Evolutionary conservation across 306 rosid genomes (phyloP), one percentile per base, ranked within the genome.

Genomic region (Cucurbita ficifolia): DNA sequence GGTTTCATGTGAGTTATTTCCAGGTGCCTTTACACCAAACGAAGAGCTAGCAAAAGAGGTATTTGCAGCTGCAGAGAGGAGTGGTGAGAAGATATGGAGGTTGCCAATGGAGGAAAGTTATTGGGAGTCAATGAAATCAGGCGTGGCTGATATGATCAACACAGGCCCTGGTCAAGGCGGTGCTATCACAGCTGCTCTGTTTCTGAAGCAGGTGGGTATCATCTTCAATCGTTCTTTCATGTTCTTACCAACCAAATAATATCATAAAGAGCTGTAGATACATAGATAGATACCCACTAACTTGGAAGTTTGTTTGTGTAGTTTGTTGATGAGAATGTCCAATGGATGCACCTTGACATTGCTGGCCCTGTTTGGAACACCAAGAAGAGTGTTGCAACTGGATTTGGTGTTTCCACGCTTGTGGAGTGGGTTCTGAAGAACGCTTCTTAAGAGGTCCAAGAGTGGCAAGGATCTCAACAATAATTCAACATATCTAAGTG

Each of bases 21-120:
- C 67, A 94, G 99, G 97, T 83, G 85, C 89, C 64, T 89, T 94
- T 76, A 87, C 99, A n/a, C 99, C 99, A 36, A 89, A 79, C 71
- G 99, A 94, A 85, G 97, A 91, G 24, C 86, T 94, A 53, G 97
- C 97, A 70, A 89, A 84, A 65, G 99, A 94, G 84, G 85, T 94
- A 50, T 17, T 86, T 55, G 85, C 84, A 53, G 97, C 99, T 80
- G 83, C 97, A 33, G 92, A 91, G 57, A 75, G 73, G 73, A 87
- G 95, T 80, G 97, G 96, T 49, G 99, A 94, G 80, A 94, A 94
- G 84, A 61, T 91, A 10, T 94, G 99, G 99, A 88, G 97, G 80
- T 40, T 94, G 95, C 99, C 99, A 12, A 10, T 91, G 81, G 99
- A 94, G 80, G 97, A 91, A 75, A 94, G 99, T 79, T 94, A 94